Evolutionary conservation across 345 rosid species (phyloP), one percentile per base, ranked within the genome.

Genomic region (Heritiera fomes): DNA sequence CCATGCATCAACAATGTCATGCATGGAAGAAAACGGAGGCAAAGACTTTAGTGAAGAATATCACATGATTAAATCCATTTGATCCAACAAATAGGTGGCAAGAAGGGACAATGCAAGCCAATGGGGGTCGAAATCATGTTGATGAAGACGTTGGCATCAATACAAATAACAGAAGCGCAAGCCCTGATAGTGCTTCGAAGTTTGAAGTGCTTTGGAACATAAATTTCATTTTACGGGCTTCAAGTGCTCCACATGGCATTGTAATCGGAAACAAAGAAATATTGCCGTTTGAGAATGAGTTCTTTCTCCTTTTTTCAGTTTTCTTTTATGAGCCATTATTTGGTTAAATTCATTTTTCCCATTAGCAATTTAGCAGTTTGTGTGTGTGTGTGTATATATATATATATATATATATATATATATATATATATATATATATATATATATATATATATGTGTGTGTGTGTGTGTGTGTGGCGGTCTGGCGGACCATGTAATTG

Each of bases 161-260:
- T 78, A 50, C 72, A 45, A 82, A 76, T 59, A 86, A 84, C 89
- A 76, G 98, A 94, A 86, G 93, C 87, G 64, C 91, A 87, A 76
- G 87, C 91, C 8, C 92, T 92, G 77, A 87, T 94, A 82, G 85
- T 68, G 83, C 79, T 88, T 11, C 84, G 92, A 81, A 84, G 88
- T 88, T 11, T 83, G 92, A 81, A 84, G 87, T 49, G 78, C 84
- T 55, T 63, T 84, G 71, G 93, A 90, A 17, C 85, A 88, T 23
- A 83, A 88, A 80, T 69, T 82, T 59, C 88, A 8, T 20, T 56
- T 50, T 7, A 28, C 23, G 56, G 90, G 89, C 5, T 65, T 79
- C 77, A 88, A 87, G 80, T 73, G 83, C 65, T 72, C 87, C 13
- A 73, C 88, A 70, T 92, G 98, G 95, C 94, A 91, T 56, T 34